Base-by-base conservation (phyloP, 768 basidiomycete species). In the Baorangia bicolor region DNA sequence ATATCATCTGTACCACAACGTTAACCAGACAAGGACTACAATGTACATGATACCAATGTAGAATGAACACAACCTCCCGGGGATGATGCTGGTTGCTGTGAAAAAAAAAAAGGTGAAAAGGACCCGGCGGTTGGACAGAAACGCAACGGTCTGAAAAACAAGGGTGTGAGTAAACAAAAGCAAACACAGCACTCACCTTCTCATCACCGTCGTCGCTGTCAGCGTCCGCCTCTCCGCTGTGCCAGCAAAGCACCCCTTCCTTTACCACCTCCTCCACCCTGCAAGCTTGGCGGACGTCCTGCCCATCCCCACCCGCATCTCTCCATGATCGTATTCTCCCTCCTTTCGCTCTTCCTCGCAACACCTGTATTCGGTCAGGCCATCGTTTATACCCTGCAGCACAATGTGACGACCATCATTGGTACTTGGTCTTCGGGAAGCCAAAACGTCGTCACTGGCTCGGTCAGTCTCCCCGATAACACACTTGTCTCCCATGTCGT, bases 391-490 rank as follows among this genome's bases (percentile, higher is more conserved):
- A 81, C 64, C 0, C 65, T 1, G 64, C 51, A n/a, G 1, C 85
- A 88, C 70, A 95, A 95, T 69, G 76, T 81, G 4, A 92, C 92
- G 0, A 45, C 74, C 51, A 74, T 98, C 48, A 59, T 66, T 30
- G 96, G 96, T 0, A 94, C 94, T 12, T 98, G 96, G 96, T 81
- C 81, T 46, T 87, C 92, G 35, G 92, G 92, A 20, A 85, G 83
- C 64, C 78, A 80, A 62, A 77, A 80, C 30, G 94, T 98, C 28
- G 20, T 78, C 20, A 96, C 96, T 8, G 96, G 96, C 28, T 13
- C 85, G 11, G 95, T 96, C 64, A 75, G 94, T 87, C 5, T 43
- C 9, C 7, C 41, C 4, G 3, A 33, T 20, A n/a, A 7, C 3
- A 2, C 16, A 6, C 38, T 11, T 18, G 7, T 31, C 47, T 16